Evolutionary conservation across 106 monocot genomes (phyloP), one percentile per base, ranked within the genome.

Genomic region (Allium fistulosum): DNA sequence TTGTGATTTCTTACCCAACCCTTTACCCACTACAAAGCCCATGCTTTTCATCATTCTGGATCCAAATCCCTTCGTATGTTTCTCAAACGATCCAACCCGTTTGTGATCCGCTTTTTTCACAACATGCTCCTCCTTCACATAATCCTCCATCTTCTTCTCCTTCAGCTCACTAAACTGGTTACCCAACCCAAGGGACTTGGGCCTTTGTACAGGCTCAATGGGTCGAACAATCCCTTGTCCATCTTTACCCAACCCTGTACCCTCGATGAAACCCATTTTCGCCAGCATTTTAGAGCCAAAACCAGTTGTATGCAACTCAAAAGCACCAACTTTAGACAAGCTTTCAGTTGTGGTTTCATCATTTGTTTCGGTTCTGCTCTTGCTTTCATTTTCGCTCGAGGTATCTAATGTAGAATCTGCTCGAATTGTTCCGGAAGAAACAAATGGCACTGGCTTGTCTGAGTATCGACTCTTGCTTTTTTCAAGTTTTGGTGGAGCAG

Each of bases 51-150:
- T 91, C 86, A 91, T 86, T 71, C 76, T 86, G 7, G 96, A 96
- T 51, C 96, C 96, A 71, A 96, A 96, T 7, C 88, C 96, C 63
- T 80, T 91, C 4, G 94, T 95, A 62, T 95, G 94, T 66, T 75
- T 85, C 75, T 94, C 94, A 67, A 94, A 94, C 10, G 72, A 61
- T 49, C 94, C 87, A 64, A 90, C 57, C n/a, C 51, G 58, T 53
- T 27, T 57, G 2, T 16, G 26, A 15, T 70, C 16, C n/a, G 4
- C 3, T 57, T 57, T 16, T 16, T 57, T 57, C 13, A 53, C 55
- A 57, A 7, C 9, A 22, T 51, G 59, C 59, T 57, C 27, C 59
- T 57, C 27, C 56, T 57, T 37, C 5, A 1, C 37, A 37, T 37
- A 5, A 5, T 37, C 37, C 2, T 37, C 37, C 22, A 22, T 22